A percentile compares a stretch with the other conserved stretches of the same genome.
Evolutionary conservation across 305 asterid genomes (phyloP).

Genomic region (Lippia alba): DNA sequence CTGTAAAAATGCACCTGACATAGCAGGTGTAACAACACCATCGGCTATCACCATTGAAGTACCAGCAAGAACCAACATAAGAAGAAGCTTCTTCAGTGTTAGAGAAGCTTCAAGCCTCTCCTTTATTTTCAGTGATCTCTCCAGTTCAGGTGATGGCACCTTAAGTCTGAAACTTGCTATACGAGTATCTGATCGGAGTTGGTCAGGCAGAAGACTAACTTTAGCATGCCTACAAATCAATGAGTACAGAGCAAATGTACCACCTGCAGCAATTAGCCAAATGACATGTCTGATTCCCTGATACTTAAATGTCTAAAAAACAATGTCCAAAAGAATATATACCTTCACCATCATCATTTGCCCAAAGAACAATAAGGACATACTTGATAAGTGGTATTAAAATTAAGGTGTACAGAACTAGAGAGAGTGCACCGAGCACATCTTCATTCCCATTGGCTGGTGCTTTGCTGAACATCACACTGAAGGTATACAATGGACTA

Average conservation of each 20-base stretch:
- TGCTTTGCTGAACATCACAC: constrained; percentile 99
- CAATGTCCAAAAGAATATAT: constrained; percentile 36
- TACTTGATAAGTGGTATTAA: constrained; percentile 88
- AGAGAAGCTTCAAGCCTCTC: constrained; percentile 91
- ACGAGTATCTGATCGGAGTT: constrained; percentile 93
- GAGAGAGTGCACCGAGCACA: constrained; percentile 93
- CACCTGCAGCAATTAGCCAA: constrained; percentile 72
- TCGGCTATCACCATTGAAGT: constrained; percentile 99
- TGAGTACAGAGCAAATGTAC: constrained; percentile 98
- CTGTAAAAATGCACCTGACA: constrained; percentile 76
- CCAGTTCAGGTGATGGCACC: constrained; percentile 98
- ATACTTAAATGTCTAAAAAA: neutral
- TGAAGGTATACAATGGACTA: constrained; percentile 95
- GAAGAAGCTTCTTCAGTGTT: constrained; percentile 82
- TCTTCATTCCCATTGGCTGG: constrained; percentile 88
- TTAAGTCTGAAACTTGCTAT: constrained; percentile 95
- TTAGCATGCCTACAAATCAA: constrained; percentile 98
- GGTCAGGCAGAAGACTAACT: constrained; percentile 98
- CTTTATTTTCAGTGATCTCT: constrained; percentile 94
- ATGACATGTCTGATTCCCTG: constrained; percentile 34
- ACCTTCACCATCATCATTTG: constrained; percentile 99
- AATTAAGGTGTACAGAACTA: constrained; percentile 90
- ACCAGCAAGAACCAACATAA: constrained; percentile 96
- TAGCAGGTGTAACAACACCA: constrained; percentile 98
- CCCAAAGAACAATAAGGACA: constrained; percentile 95